A percentile compares a stretch with the other conserved stretches of the same genome.
phyloP scores from a whole-genome alignment of 768 basidiomycete species.

The Sistotremastrum niveocremeum region DNA sequence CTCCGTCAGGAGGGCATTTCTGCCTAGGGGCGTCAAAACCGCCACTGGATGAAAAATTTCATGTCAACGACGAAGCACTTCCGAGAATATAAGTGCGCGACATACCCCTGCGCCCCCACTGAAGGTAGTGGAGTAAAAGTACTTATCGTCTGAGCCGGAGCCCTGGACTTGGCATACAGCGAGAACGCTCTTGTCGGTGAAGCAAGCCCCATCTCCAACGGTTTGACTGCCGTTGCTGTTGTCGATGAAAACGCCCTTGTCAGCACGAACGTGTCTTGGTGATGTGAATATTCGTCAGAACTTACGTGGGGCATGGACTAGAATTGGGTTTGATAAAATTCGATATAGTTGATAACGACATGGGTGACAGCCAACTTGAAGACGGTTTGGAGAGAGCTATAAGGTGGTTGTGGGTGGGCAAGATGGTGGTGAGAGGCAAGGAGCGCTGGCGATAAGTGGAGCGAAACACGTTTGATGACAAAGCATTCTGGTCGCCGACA shows the following conservation, averaged over 20 bases:
- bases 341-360: slow-evolving; percentile 62
- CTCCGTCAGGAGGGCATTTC: slow-evolving; percentile 93
- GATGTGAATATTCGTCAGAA: slow-evolving; percentile 6
- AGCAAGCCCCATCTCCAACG: slow-evolving; percentile 94
- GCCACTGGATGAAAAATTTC: slow-evolving; percentile 44
- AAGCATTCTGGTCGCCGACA: no score
- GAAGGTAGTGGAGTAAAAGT: slow-evolving; percentile 89
- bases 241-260: slow-evolving; percentile 4
- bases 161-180: slow-evolving; percentile 79
- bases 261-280: slow-evolving; percentile 5
- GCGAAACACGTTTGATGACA: background rate
- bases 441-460: background rate
- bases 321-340: slow-evolving; percentile 65
- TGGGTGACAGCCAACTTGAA: slow-evolving; percentile 70
- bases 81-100: slow-evolving; percentile 8
- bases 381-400: slow-evolving; percentile 16
- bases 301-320: slow-evolving; percentile 94
- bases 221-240: slow-evolving; percentile 88
- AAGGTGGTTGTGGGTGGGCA: slow-evolving; percentile 8
- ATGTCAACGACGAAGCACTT: background rate
- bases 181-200: slow-evolving; percentile 70
- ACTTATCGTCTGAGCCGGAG: slow-evolving; percentile 65
- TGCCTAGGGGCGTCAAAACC: slow-evolving; percentile 84
- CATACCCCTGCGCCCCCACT: slow-evolving; percentile 84
- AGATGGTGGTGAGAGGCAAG: slow-evolving; percentile 11